Percentiles rank a stretch among this genome's conserved stretches.
Conservation (phyloP, 805 yeast species). For the Ogataea salicorniae region DNA sequence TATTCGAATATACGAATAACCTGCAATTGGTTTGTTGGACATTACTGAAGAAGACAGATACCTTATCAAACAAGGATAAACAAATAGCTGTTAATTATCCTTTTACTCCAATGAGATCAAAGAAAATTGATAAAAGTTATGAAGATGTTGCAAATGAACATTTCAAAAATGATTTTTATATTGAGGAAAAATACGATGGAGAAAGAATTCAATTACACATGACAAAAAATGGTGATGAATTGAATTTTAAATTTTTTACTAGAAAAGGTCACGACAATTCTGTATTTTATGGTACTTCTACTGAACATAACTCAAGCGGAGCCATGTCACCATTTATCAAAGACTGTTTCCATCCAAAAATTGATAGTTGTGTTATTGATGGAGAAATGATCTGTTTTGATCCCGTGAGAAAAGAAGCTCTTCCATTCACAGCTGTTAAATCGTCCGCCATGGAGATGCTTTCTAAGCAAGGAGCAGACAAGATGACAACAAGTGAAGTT, state of each 20-base stretch:
- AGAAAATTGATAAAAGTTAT: conserved; percentile 47
- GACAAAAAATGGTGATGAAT: conserved; percentile 35
- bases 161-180: conserved; percentile 45
- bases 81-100: conserved; percentile 43
- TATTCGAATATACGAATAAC: conserved; percentile 61
- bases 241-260: conserved; percentile 46
- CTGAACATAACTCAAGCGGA: conserved; percentile 18
- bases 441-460: conserved; percentile 57
- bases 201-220: conserved; percentile 81
- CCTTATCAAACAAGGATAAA: conserved; percentile 38
- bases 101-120: conserved; percentile 75
- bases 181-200: conserved; percentile 94
- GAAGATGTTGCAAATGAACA: conserved; percentile 40
- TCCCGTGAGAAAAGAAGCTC: conserved; percentile 42
- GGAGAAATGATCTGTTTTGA: conserved; percentile 96
- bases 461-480: conserved; percentile 10
- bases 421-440: conserved; percentile 81
- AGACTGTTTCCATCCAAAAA: conserved; percentile 23
- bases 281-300: conserved; percentile 51
- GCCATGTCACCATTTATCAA: conserved; percentile 31
- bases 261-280: conserved; percentile 74
- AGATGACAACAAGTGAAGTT: conserved; percentile 14
- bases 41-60: conserved; percentile 42
- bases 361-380: conserved; percentile 52
- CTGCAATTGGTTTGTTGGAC: conserved; percentile 55